phyloP scores from a whole-genome alignment of 495 filamentous ascomycete genomes.

The Podospora pseudocomata region DNA sequence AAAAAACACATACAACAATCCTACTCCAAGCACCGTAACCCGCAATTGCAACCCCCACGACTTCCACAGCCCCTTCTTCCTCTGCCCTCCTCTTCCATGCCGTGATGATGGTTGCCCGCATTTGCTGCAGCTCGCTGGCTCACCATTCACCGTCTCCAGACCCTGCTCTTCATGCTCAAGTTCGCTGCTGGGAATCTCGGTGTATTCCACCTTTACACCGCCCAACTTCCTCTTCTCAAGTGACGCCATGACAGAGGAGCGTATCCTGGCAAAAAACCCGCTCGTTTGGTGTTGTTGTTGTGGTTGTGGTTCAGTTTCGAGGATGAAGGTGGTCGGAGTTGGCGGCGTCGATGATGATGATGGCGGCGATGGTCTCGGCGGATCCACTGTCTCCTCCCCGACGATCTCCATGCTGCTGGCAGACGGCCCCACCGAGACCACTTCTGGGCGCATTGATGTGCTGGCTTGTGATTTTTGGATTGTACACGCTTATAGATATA shows the following conservation, averaged over 20 bases:
- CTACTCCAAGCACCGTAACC: background rate
- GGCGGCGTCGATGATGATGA: background rate
- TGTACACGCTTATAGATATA: no score
- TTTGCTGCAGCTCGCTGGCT: background rate
- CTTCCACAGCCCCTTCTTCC: background rate
- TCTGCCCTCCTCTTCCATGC: background rate
- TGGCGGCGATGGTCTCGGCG: background rate
- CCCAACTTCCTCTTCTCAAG: background rate
- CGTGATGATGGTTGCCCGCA: background rate
- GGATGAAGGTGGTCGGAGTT: background rate
- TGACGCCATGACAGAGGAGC: background rate
- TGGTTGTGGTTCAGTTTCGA: background rate
- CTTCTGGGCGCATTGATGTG: background rate
- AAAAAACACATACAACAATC: background rate
- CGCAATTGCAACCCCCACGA: background rate
- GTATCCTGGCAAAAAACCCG: background rate
- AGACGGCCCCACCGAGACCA: background rate
- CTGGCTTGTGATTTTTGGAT: background rate
- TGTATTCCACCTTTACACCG: background rate
- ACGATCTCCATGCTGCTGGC: background rate
- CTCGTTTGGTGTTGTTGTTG: background rate
- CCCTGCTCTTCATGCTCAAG: background rate
- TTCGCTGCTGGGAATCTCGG: background rate
- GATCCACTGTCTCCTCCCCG: background rate
- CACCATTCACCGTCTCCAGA: background rate